phyloP scores from a whole-genome alignment of 177 flowering plant genomes.

The Vitis hybrid region DNA sequence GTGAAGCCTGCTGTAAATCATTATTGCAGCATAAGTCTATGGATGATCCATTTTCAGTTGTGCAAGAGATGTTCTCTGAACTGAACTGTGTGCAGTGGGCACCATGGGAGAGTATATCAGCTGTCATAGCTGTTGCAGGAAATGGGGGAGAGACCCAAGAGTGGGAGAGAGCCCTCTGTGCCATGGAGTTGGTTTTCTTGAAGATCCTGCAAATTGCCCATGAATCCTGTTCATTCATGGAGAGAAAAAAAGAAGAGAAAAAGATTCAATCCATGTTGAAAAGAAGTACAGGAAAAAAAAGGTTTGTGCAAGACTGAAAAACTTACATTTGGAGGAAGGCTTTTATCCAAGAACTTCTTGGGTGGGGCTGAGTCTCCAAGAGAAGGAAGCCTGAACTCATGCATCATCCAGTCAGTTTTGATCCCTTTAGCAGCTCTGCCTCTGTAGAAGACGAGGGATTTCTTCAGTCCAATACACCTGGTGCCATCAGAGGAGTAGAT shows the following conservation, averaged over 20 bases:
- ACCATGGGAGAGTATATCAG: conserved; percentile 32
- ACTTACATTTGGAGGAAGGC: conserved; percentile 60
- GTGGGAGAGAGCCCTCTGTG: conserved; percentile 36
- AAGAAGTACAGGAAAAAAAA: too few species aligned
- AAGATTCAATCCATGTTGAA: too few species aligned
- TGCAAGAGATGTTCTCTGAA: conserved; percentile 55
- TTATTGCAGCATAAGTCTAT: conserved; percentile 31
- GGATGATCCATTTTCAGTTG: conserved; percentile 39
- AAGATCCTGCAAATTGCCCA: conserved; percentile 95
- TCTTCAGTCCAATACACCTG: conserved; percentile 87
- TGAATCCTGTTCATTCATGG: conserved; percentile 49
- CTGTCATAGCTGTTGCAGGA: conserved; percentile 24
- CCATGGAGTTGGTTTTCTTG: conserved; percentile 57
- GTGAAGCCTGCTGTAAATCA: conserved; percentile 34
- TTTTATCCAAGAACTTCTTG: conserved; percentile 47
- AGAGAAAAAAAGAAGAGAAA: not conserved
- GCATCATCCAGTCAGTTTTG: conserved; percentile 99
- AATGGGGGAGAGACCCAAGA: conserved; percentile 42
- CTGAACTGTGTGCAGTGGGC: conserved; percentile 33
- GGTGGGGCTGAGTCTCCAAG: conserved; percentile 37
- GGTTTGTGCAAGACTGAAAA: not conserved
- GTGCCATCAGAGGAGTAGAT: conserved; percentile 72
- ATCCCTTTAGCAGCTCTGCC: conserved; percentile 93
- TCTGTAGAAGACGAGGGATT: conserved; percentile 87
- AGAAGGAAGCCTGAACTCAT: conserved; percentile 86